Base-by-base conservation (phyloP, 208 protist species). In the Porcisia hertigi region DNA sequence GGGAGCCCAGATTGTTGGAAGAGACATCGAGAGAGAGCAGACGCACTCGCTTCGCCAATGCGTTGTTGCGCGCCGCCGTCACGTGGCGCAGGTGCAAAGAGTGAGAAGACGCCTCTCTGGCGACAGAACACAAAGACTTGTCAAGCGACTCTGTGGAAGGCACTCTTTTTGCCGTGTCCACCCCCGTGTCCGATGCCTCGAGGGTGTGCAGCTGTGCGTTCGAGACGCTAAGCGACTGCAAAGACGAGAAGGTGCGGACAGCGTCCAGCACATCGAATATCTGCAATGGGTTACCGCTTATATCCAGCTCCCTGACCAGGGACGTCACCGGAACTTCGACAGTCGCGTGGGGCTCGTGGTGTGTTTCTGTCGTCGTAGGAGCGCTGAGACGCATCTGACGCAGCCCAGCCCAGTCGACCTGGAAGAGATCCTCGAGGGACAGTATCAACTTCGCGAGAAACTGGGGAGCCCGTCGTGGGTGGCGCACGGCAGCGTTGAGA, bases 231-330 rank as follows among this genome's bases (percentile, higher is more conserved):
- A 97, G 72, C 4, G 69, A 65, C 25, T 62, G 69, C 25, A 97
- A 58, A 0, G 75, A 62, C 3, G 91, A 81, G 63, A 94, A 94
- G 3, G 85, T 73, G 53, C 79, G 75, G 12, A 94, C 77, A 1
- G 90, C 69, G 23, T 89, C 88, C 16, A 80, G 53, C 25, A 94
- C 59, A 23, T 83, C 77, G 0, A 97, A 14, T 2, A 43, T 60
- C 9, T 2, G 43, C 63, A 97, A 58, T 1, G 73, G 54, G 58
- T 97, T 97, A 54, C 87, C 87, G 71, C 93, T 88, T 1, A 97
- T 45, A 69, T 97, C 87, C n/a, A 97, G 62, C 43, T 89, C 82
- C 36, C 74, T 71, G 25, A 73, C 69, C 12, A 76, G 49, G 7
- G 20, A n/a, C 11, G 60, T 34, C 0, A 69, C 49, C 3, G 53